Evolutionary conservation across 1,139 yeast genomes (phyloP), one percentile per base, ranked within the genome.

Genomic region (Wickerhamiella infanticola): DNA sequence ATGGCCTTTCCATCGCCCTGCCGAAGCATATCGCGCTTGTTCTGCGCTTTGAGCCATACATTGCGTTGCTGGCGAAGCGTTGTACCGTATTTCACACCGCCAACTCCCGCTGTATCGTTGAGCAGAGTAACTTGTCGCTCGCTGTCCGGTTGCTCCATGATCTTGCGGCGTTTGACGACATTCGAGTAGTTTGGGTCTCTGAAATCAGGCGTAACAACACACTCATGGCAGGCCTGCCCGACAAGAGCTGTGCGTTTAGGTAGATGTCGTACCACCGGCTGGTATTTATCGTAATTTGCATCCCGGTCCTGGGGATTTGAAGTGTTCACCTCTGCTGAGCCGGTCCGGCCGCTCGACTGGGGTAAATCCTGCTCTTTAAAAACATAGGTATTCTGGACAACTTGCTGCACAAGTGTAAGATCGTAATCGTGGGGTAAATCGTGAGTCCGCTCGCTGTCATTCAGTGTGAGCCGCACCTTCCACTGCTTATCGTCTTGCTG

Each of bases 191-290:
- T 79, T 36, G 75, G 71, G 57, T 85, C 95, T 44, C 69, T 67
- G 55, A 78, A 74, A 4, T 85, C 75, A 6, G 97, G 97, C 45
- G 82, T 75, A 18, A 85, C 78, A 56, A 81, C 84, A 62, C 96
- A 85, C 63, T 90, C 99, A 61, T 90, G 96, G 51, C 81, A 82
- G 27, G 90, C 80, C 40, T 86, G 83, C 33, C 98, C 99, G 24
- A 78, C 74, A 41, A 90, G 65, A 3, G 88, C 74, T 0, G 98
- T 86, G 56, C 82, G 82, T 63, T 86, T 62, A 35, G 50, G 51
- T 13, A 44, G 43, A 11, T 40, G 39, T 24, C 45, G 35, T 25
- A 45, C 44, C 23, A 45, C 40, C 11, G 49, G 46, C 24, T 45
- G 51, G 37, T 48, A 55, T 40, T 48, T 46, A 43, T 48, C 43